A percentile compares a stretch with the other conserved stretches of the same genome.
Conservation (phyloP, 2,329 filamentous ascomycete genomes). For the Claviceps maximensis region DNA sequence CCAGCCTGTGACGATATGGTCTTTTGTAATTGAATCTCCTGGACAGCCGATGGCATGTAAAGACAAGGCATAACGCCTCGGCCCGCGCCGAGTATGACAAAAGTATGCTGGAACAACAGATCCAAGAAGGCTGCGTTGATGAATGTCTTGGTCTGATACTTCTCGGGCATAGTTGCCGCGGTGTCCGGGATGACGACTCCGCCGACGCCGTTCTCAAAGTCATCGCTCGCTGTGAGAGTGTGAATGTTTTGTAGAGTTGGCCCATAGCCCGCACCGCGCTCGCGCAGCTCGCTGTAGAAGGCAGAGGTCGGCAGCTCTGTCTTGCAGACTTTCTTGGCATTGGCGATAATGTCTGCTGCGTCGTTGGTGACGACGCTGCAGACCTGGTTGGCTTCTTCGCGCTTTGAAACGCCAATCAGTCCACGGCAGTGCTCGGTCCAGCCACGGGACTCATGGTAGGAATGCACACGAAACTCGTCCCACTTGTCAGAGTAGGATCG, state of each 20-base stretch:
- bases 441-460: slow-evolving; percentile 34
- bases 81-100: slow-evolving; percentile 24
- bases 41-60: slow-evolving; percentile 23
- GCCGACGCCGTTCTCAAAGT: neutral
- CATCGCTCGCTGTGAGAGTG: neutral
- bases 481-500: slow-evolving; percentile 28
- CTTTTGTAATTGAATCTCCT: slow-evolving; percentile 14
- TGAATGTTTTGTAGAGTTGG: slow-evolving; percentile 1
- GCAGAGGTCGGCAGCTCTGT: slow-evolving; percentile 1
- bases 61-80: slow-evolving; percentile 16
- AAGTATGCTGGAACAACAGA: slow-evolving; percentile 26
- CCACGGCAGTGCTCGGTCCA: slow-evolving; percentile 48
- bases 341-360: neutral
- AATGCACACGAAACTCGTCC: slow-evolving; percentile 44
- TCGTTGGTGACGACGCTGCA: neutral
- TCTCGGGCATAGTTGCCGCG: slow-evolving; percentile 28
- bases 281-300: slow-evolving; percentile 14
- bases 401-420: slow-evolving; percentile 27
- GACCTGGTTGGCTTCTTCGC: neutral
- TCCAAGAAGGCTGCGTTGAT: slow-evolving; percentile 35
- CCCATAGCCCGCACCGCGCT: slow-evolving; percentile 13
- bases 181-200: slow-evolving; percentile 25
- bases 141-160: slow-evolving; percentile 28
- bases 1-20: neutral
- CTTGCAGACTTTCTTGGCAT: slow-evolving; percentile 13